Evolutionary conservation across 179 eudicot species (phyloP).

Genomic region (Silene noctiflora): DNA sequence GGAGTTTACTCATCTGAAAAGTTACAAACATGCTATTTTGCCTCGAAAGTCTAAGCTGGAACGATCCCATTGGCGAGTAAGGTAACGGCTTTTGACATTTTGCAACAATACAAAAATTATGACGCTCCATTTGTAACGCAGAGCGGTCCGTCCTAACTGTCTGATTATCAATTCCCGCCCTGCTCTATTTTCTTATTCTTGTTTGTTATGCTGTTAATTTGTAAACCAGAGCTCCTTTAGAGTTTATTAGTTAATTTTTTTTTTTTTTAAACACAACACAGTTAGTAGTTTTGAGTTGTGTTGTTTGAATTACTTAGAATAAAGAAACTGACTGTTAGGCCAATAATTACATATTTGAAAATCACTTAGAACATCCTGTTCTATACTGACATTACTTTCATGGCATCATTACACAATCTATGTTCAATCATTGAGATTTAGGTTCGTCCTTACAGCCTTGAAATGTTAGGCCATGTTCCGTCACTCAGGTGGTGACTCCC

Average conservation of each 20-base stretch:
- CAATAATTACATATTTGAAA: not conserved
- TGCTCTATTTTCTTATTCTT: not conserved
- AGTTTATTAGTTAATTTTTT: too few species aligned
- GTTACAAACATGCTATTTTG: not conserved
- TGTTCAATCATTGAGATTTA: not conserved
- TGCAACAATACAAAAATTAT: not conserved
- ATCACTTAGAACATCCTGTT: not conserved
- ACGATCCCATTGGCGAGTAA: not conserved
- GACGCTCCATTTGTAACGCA: not conserved
- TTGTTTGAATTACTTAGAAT: too few species aligned
- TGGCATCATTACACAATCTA: not conserved
- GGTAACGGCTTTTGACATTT: not conserved
- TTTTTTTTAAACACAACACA: too few species aligned
- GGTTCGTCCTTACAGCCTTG: not conserved
- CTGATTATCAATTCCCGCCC: not conserved
- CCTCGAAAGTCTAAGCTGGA: not conserved
- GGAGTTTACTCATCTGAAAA: not conserved
- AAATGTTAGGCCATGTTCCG: not conserved
- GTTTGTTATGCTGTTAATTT: too few species aligned
- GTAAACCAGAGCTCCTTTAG: too few species aligned
- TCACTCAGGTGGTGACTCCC: not conserved
- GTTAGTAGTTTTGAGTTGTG: too few species aligned
- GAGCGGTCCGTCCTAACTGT: not conserved
- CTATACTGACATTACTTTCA: not conserved
- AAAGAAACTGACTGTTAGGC: too few species aligned